Conservation (phyloP, 2,329 filamentous ascomycete genomes). For the Incumbomyces delicatus region DNA sequence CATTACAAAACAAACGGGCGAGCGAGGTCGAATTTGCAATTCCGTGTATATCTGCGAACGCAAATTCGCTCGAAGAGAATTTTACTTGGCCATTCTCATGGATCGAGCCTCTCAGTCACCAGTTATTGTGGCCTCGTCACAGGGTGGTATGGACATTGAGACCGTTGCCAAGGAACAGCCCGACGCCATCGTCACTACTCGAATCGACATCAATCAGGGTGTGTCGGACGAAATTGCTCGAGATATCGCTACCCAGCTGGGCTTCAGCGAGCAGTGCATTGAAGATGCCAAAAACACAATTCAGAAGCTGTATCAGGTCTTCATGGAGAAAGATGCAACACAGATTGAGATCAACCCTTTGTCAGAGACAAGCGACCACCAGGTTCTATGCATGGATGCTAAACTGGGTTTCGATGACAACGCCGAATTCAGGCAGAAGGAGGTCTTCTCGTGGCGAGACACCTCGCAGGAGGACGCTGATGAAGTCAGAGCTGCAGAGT, state of each 20-base stretch:
- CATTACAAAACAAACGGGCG: slow-evolving; percentile 98
- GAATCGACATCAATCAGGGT: slow-evolving; percentile 85
- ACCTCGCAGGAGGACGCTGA: slow-evolving; percentile 92
- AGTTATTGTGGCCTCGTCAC: slow-evolving; percentile 93
- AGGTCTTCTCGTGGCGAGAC: slow-evolving; percentile 89
- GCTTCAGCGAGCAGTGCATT: slow-evolving; percentile 96
- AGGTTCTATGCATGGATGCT: slow-evolving; percentile 98
- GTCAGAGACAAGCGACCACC: slow-evolving; percentile 94
- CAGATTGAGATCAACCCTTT: slow-evolving; percentile 99
- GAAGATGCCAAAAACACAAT: slow-evolving; percentile 92
- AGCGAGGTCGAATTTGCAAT: slow-evolving; percentile 85
- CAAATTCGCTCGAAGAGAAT: slow-evolving; percentile 97
- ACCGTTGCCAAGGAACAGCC: slow-evolving; percentile 95
- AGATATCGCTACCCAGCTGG: slow-evolving; percentile 80
- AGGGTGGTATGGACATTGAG: slow-evolving; percentile 99
- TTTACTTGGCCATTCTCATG: slow-evolving; percentile 98
- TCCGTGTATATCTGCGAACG: slow-evolving; percentile 98
- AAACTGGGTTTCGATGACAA: slow-evolving; percentile 99
- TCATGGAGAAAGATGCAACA: slow-evolving; percentile 95
- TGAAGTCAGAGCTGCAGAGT: slow-evolving; percentile 92
- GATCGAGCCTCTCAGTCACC: slow-evolving; percentile 83
- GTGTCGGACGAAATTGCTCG: slow-evolving; percentile 92
- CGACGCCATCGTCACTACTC: slow-evolving; percentile 87
- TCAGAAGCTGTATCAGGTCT: slow-evolving; percentile 98
- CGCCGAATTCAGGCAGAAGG: slow-evolving; percentile 95